Conservation (phyloP, 768 basidiomycete species). For the Sporobolomyces roseus region DNA sequence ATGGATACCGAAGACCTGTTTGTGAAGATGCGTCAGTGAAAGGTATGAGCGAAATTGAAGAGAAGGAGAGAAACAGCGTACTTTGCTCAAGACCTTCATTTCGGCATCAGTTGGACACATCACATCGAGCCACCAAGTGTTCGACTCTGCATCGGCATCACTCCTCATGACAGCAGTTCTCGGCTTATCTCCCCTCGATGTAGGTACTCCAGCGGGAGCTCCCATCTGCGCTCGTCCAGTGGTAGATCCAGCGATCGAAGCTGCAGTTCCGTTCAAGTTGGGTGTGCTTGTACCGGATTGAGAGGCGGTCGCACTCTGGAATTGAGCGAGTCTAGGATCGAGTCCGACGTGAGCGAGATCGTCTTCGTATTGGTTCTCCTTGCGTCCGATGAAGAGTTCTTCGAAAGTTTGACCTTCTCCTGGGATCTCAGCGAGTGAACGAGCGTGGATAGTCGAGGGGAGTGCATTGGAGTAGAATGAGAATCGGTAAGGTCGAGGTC, state of each 20-base stretch:
- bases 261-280: slow-evolving; percentile 3
- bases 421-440: slow-evolving; percentile 86
- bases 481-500: slow-evolving; percentile 91
- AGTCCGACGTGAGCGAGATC: slow-evolving; percentile 22
- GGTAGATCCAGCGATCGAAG: background rate
- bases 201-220: slow-evolving; percentile 34
- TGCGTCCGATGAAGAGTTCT: slow-evolving; percentile 65
- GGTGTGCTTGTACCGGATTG: slow-evolving; percentile 37
- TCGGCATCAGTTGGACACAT: slow-evolving; percentile 92
- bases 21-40: slow-evolving; percentile 1
- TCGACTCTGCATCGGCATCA: slow-evolving; percentile 60
- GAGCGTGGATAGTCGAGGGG: slow-evolving; percentile 88
- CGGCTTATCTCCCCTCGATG: slow-evolving; percentile 6
- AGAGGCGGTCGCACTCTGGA: slow-evolving; percentile 1
- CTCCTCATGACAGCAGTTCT: slow-evolving; percentile 34
- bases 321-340: slow-evolving; percentile 26
- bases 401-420: slow-evolving; percentile 89
- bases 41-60: slow-evolving; percentile 1
- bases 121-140: slow-evolving; percentile 97
- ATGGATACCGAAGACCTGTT: slow-evolving; percentile 89
- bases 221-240: slow-evolving; percentile 24
- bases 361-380: slow-evolving; percentile 32
- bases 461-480: slow-evolving; percentile 96
- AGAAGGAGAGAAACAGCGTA: slow-evolving; percentile 46
- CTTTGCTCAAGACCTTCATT: slow-evolving; percentile 95